Evolutionary conservation across 1,284 basidiomycete genomes (phyloP).

Genomic region (Cerrena zonata): DNA sequence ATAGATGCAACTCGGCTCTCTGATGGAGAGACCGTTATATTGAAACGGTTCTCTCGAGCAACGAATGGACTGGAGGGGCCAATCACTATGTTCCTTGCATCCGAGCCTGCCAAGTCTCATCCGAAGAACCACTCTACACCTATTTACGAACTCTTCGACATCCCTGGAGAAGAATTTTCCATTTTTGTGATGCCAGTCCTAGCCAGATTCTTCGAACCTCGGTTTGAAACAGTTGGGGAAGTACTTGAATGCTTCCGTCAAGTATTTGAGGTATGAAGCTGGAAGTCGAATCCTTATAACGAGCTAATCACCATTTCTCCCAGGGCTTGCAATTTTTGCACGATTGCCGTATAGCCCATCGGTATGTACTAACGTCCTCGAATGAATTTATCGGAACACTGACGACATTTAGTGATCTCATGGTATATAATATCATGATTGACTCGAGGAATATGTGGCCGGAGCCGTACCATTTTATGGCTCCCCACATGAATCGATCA

Average conservation of each 20-base stretch:
- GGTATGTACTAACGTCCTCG: too few relatives aligned
- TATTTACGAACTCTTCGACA: not conserved
- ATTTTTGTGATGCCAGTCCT: conserved; percentile 10
- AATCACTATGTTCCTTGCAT: conserved; percentile 6
- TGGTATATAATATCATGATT: too few relatives aligned
- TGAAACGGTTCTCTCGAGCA: conserved; percentile 17
- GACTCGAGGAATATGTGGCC: too few relatives aligned
- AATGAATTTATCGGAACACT: too few relatives aligned
- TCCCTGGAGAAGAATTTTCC: not conserved
- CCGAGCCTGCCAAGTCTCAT: not conserved
- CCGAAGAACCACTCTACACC: conserved; percentile 4
- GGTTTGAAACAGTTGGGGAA: conserved; percentile 22
- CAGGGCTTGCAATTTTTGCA: too few relatives aligned
- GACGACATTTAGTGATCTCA: too few relatives aligned
- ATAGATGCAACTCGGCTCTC: conserved; percentile 24
- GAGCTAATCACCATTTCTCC: too few relatives aligned
- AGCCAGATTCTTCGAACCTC: conserved; percentile 14
- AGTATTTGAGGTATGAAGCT: conserved; percentile 23
- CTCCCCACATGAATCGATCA: too few relatives aligned
- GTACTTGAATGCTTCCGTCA: conserved; percentile 24
- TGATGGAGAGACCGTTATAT: conserved; percentile 18
- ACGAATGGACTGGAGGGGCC: conserved; percentile 13
- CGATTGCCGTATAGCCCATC: too few relatives aligned
- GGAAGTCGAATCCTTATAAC: too few relatives aligned
- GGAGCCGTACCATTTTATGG: too few relatives aligned